Conservation (phyloP, 768 basidiomycete genomes). For the Boletus tomentosulus region DNA sequence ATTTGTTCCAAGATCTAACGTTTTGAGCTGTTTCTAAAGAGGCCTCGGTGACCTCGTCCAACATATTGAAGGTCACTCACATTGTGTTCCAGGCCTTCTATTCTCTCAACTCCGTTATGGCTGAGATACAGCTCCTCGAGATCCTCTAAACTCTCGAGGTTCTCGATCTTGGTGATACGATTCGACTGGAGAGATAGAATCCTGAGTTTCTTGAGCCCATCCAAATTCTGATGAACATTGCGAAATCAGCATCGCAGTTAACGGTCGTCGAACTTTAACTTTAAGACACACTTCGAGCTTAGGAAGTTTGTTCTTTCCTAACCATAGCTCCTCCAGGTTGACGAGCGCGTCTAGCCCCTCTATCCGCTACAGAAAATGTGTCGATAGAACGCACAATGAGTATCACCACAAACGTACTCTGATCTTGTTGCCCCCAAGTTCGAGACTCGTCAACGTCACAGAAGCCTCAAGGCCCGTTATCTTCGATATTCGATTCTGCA, state of each 20-base stretch:
- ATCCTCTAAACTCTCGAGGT: slow-evolving; percentile 62
- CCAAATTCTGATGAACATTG: slow-evolving; percentile 52
- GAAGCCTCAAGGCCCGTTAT: slow-evolving; percentile 63
- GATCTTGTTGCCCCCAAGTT: slow-evolving; percentile 91
- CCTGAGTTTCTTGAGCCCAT: slow-evolving; percentile 63
- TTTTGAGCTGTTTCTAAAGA: slow-evolving; percentile 60
- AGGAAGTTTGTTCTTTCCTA: slow-evolving; percentile 96
- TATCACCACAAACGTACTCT: slow-evolving; percentile 49
- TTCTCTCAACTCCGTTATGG: slow-evolving; percentile 81
- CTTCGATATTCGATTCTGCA: slow-evolving; percentile 89
- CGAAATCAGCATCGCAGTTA: not conserved
- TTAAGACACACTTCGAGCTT: slow-evolving; percentile 63
- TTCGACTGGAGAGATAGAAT: slow-evolving; percentile 94
- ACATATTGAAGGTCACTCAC: slow-evolving; percentile 39
- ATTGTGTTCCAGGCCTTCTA: slow-evolving; percentile 85
- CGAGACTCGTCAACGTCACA: slow-evolving; percentile 70
- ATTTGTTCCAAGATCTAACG: slow-evolving; percentile 86
- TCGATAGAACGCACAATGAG: not conserved
- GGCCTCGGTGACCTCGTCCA: not conserved
- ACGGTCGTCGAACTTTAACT: not conserved
- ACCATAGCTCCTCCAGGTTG: slow-evolving; percentile 89
- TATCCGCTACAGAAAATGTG: slow-evolving; percentile 55
- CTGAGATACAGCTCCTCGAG: slow-evolving; percentile 91
- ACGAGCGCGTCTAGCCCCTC: slow-evolving; percentile 78
- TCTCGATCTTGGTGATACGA: slow-evolving; percentile 83